These are phyloP conservation scores for Phytophthora niederhauseri DNA, from an alignment of 352 stramenopile species.

Conservation along the genomic window DNA sequence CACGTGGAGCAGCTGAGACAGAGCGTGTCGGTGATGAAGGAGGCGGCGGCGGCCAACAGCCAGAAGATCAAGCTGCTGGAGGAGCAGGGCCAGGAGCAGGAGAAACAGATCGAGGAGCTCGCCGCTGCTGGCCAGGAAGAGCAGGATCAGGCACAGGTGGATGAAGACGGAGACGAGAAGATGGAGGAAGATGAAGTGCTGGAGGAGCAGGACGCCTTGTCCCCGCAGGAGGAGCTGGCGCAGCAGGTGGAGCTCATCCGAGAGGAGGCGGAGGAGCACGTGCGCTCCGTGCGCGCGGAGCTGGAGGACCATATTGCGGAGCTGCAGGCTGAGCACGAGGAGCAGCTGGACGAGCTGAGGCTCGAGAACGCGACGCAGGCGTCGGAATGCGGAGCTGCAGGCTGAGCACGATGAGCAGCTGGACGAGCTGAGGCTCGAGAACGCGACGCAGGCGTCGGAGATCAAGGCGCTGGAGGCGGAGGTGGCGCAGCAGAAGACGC, in stretches of 20 bases:
- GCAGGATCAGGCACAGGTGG: slow-evolving; percentile 19
- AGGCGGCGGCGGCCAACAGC: slow-evolving; percentile 35
- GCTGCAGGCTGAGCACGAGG: slow-evolving; percentile 56
- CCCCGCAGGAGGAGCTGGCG: slow-evolving; percentile 42
- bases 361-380: slow-evolving; percentile 66
- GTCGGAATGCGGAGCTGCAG: slow-evolving; percentile 54
- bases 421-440: slow-evolving; percentile 63
- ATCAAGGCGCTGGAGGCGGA: slow-evolving; percentile 72
- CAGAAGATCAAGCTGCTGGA: slow-evolving; percentile 40
- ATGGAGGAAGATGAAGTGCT: slow-evolving; percentile 25
- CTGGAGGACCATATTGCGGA: slow-evolving; percentile 70
- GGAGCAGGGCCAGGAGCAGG: slow-evolving; percentile 28
- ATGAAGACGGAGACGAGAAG: slow-evolving; percentile 31
- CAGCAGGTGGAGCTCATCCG: slow-evolving; percentile 60
- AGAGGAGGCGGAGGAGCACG: slow-evolving; percentile 66
- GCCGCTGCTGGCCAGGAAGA: slow-evolving; percentile 13
- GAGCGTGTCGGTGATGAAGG: slow-evolving; percentile 56
- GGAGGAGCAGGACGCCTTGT: slow-evolving; percentile 22
- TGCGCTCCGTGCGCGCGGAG: slow-evolving; percentile 59
- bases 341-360: slow-evolving; percentile 58
- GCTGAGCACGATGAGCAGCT: slow-evolving; percentile 58
- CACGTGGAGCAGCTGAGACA: slow-evolving; percentile 75
- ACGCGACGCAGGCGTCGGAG: slow-evolving; percentile 61
- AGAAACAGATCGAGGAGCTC: slow-evolving; percentile 23
- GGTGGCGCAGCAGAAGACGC: slow-evolving; percentile 67